A percentile compares a stretch with the other conserved stretches of the same genome.
Evolutionary conservation across 768 basidiomycete species (phyloP).

Genomic region (Agrocybe praecox): DNA sequence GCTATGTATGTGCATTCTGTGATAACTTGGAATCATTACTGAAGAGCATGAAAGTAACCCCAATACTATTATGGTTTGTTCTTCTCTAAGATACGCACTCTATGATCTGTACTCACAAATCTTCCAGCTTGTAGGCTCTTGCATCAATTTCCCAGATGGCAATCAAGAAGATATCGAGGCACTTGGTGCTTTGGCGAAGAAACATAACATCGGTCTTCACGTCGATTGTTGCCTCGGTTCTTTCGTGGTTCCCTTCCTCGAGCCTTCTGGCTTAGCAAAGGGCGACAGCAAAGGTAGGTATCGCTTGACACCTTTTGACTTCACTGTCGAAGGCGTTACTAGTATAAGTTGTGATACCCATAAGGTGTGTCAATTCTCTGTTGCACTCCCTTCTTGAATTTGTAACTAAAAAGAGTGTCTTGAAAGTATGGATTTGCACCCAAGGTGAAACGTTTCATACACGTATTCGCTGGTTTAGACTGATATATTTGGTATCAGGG

Average conservation of each 20-base stretch:
- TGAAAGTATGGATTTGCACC: slow-evolving; percentile 2
- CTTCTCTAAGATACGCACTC: not conserved
- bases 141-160: slow-evolving; percentile 85
- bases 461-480: not conserved
- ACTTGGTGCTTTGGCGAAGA: slow-evolving; percentile 73
- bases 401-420: no score
- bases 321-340: slow-evolving; percentile 88
- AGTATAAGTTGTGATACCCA: slow-evolving; percentile 96
- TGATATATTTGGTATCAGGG: slow-evolving; percentile 48
- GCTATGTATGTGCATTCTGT: slow-evolving; percentile 71
- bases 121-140: slow-evolving; percentile 77
- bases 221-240: slow-evolving; percentile 95
- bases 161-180: slow-evolving; percentile 85
- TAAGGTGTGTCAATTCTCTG: slow-evolving; percentile 30
- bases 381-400: no score
- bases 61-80: slow-evolving; percentile 83
- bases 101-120: not conserved
- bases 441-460: slow-evolving; percentile 44
- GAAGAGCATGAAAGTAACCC: slow-evolving; percentile 58
- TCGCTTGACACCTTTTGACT: slow-evolving; percentile 80
- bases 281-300: slow-evolving; percentile 55
- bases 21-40: slow-evolving; percentile 2
- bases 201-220: slow-evolving; percentile 82
- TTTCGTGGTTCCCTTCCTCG: slow-evolving; percentile 93
- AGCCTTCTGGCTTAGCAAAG: slow-evolving; percentile 68